A percentile compares a stretch with the other conserved stretches of the same genome.
phyloP scores from a whole-genome alignment of 768 basidiomycete species.

The Kwoniella sp. region DNA sequence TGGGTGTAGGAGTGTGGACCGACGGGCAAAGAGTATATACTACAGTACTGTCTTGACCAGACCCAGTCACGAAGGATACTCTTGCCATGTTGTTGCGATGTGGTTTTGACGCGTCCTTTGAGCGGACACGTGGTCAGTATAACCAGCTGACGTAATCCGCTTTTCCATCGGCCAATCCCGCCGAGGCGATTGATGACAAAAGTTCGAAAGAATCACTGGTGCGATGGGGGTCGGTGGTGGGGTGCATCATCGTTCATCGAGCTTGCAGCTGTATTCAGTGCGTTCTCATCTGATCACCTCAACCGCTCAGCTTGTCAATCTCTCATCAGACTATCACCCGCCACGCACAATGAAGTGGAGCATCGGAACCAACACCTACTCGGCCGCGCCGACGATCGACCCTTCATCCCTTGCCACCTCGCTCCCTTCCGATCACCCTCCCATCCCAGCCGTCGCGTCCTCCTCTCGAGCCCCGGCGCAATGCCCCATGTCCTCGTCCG shows the following conservation, averaged over 20 bases:
- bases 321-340: neutral
- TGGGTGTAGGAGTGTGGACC: too few relatives aligned
- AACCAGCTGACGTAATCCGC: too few relatives aligned
- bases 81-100: too few relatives aligned
- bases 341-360: slow-evolving; percentile 21
- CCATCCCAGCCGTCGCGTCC: slow-evolving; percentile 23
- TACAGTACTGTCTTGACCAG: too few relatives aligned
- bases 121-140: too few relatives aligned
- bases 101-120: too few relatives aligned
- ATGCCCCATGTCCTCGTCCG: slow-evolving; percentile 34
- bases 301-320: neutral
- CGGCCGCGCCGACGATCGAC: neutral
- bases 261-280: too few relatives aligned
- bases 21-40: too few relatives aligned
- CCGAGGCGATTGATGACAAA: neutral
- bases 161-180: neutral
- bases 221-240: too few relatives aligned
- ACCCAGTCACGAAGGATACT: too few relatives aligned
- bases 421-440: slow-evolving; percentile 28
- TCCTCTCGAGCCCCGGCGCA: slow-evolving; percentile 26
- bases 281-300: too few relatives aligned
- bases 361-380: slow-evolving; percentile 19
- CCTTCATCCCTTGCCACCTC: slow-evolving; percentile 1
- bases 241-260: too few relatives aligned
- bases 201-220: neutral